phyloP scores from a whole-genome alignment of 495 filamentous ascomycete genomes.

The Xylaria nigripes region DNA sequence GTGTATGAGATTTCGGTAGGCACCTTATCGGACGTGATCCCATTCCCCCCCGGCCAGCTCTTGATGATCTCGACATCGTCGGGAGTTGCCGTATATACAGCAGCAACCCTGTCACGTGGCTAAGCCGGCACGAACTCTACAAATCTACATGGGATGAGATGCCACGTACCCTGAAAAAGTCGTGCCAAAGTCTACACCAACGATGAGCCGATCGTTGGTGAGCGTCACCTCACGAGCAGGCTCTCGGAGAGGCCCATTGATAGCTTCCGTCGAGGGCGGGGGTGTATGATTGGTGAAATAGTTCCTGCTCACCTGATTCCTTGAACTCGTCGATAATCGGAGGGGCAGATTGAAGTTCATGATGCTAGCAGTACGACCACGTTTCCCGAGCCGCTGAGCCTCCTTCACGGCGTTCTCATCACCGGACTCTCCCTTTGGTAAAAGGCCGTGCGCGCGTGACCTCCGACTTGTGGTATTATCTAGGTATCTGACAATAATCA shows the following conservation, averaged over 20 bases:
- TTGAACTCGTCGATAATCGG: slow-evolving; percentile 34
- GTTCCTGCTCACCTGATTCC: slow-evolving; percentile 48
- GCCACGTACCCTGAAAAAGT: slow-evolving; percentile 56
- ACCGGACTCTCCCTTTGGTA: neutral
- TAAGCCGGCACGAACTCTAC: neutral
- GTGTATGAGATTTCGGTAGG: slow-evolving; percentile 56
- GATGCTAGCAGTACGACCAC: slow-evolving; percentile 10
- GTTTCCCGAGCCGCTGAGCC: neutral
- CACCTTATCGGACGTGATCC: slow-evolving; percentile 62
- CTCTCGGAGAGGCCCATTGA: slow-evolving; percentile 47
- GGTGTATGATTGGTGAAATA: slow-evolving; percentile 45
- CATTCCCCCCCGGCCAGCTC: slow-evolving; percentile 69
- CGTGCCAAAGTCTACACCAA: slow-evolving; percentile 64
- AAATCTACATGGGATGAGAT: neutral
- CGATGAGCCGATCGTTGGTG: slow-evolving; percentile 49
- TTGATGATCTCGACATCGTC: slow-evolving; percentile 77
- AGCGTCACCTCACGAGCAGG: slow-evolving; percentile 38
- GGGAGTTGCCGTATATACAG: slow-evolving; percentile 66
- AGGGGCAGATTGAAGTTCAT: slow-evolving; percentile 46
- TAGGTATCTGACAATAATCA: neutral
- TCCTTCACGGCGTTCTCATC: slow-evolving; percentile 1
- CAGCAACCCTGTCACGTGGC: slow-evolving; percentile 48
- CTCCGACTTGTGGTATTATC: too few species aligned
- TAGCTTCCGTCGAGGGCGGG: slow-evolving; percentile 44
- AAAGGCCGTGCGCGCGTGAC: neutral